Evolutionary conservation across 805 yeast genomes (phyloP).

Genomic region (Yarrowia alimentaria): DNA sequence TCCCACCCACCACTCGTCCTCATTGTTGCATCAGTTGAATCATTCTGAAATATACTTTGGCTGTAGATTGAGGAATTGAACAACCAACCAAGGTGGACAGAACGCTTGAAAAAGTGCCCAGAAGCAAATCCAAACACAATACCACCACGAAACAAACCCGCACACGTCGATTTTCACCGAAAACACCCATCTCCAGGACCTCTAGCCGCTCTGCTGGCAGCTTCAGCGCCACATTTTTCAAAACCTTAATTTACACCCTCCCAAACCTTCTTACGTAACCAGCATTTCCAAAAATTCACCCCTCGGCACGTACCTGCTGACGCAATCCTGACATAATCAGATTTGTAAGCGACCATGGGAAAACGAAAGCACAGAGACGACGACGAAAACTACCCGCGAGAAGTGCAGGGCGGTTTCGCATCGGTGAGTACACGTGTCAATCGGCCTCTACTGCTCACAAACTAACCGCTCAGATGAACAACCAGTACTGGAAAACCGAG

Average conservation of each 20-base stretch:
- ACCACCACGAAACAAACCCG: too few species aligned
- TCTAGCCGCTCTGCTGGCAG: neutral
- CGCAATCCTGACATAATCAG: slow-evolving; percentile 27
- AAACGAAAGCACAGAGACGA: slow-evolving; percentile 16
- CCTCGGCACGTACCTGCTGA: slow-evolving; percentile 21
- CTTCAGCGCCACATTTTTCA: slow-evolving; percentile 2
- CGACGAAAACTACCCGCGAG: neutral
- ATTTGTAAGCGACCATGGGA: slow-evolving; percentile 25
- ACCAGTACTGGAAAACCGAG: slow-evolving; percentile 12
- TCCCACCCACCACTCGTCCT: too few species aligned
- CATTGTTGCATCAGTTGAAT: too few species aligned
- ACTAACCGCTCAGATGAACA: slow-evolving; percentile 7
- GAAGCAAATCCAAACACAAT: too few species aligned
- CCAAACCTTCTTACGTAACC: neutral
- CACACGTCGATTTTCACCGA: too few species aligned
- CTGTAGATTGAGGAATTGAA: too few species aligned
- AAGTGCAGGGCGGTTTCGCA: slow-evolving; percentile 15
- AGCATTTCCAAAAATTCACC: too few species aligned
- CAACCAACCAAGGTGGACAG: too few species aligned
- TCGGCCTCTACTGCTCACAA: neutral
- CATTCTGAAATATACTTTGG: too few species aligned
- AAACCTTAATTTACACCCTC: slow-evolving; percentile 11
- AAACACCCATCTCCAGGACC: too few species aligned
- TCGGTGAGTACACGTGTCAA: slow-evolving; percentile 11
- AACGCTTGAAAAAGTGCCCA: too few species aligned